Evolutionary conservation across 2,329 filamentous ascomycete species (phyloP).

Genomic region (Aspergillus sergii): DNA sequence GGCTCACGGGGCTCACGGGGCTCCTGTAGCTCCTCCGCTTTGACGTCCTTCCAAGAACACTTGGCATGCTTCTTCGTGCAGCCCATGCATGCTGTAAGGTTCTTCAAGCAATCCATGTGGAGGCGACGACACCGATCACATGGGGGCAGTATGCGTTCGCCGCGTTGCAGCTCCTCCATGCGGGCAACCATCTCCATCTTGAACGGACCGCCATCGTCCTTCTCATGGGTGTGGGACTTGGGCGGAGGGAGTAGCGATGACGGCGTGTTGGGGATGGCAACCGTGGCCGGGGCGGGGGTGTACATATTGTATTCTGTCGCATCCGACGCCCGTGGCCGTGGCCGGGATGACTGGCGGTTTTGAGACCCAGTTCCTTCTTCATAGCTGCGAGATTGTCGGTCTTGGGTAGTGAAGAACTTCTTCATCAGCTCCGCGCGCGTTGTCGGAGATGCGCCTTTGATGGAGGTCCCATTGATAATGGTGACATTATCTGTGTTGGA

Average conservation of each 20-base stretch:
- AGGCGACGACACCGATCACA: conserved; percentile 82
- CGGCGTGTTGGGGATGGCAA: conserved; percentile 59
- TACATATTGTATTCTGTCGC: conserved; percentile 43
- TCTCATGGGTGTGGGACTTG: conserved; percentile 50
- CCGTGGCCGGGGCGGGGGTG: conserved; percentile 47
- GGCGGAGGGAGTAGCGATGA: conserved; percentile 54
- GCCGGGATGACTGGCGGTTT: conserved; percentile 32
- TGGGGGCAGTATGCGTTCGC: conserved; percentile 75
- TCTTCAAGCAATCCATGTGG: conserved; percentile 80
- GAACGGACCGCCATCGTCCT: conserved; percentile 61
- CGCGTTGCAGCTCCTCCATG: conserved; percentile 74
- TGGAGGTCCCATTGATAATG: conserved; percentile 50
- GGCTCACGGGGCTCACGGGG: conserved; percentile 54
- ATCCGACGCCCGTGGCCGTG: conserved; percentile 38
- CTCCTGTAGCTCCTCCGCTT: conserved; percentile 65
- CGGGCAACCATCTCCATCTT: conserved; percentile 70
- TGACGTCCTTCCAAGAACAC: conserved; percentile 82
- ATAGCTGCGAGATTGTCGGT: conserved; percentile 50
- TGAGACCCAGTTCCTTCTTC: conserved; percentile 31
- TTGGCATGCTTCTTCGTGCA: conserved; percentile 91
- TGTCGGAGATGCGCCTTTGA: conserved; percentile 58
- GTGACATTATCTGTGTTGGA: conserved; percentile 49
- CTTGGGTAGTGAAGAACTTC: conserved; percentile 64
- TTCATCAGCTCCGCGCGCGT: conserved; percentile 63
- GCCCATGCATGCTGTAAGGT: conserved; percentile 81